Percentiles rank a stretch among this genome's conserved stretches.
These are phyloP conservation scores for Chalciporus pseudorubinellus DNA, from an alignment of 768 basidiomycete species.

Conservation along the genomic window DNA sequence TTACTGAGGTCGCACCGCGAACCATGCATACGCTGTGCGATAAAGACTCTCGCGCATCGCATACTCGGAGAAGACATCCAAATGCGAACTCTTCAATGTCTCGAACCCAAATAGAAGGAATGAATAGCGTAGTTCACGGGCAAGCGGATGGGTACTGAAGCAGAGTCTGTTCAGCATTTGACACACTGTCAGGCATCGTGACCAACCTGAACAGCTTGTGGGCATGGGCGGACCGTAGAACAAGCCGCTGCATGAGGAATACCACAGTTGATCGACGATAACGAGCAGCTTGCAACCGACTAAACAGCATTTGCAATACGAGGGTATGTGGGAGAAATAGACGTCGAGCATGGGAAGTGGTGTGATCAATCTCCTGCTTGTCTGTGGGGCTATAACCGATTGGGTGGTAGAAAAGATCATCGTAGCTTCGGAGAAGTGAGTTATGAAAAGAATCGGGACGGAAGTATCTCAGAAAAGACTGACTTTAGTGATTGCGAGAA, in stretches of 20 bases:
- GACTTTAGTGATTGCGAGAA: slow-evolving; percentile 84
- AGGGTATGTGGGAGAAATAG: slow-evolving; percentile 81
- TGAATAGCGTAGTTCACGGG: slow-evolving; percentile 87
- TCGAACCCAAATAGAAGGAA: slow-evolving; percentile 93
- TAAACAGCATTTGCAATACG: slow-evolving; percentile 84
- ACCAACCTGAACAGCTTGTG: slow-evolving; percentile 71
- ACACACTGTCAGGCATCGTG: background rate
- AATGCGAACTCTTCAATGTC: slow-evolving; percentile 79
- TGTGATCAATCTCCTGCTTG: slow-evolving; percentile 76
- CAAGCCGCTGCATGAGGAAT: slow-evolving; percentile 79
- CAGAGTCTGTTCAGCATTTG: background rate
- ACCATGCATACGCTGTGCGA: slow-evolving; percentile 84
- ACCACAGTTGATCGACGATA: slow-evolving; percentile 85
- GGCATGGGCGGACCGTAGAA: slow-evolving; percentile 74
- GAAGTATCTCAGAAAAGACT: slow-evolving; percentile 27
- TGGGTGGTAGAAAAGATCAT: slow-evolving; percentile 84
- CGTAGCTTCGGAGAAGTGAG: slow-evolving; percentile 52
- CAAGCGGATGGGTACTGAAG: slow-evolving; percentile 82
- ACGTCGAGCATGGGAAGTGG: slow-evolving; percentile 64
- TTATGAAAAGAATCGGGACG: background rate
- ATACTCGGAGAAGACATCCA: slow-evolving; percentile 82
- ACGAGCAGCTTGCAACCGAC: slow-evolving; percentile 89
- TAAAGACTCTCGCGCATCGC: slow-evolving; percentile 74
- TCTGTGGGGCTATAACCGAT: slow-evolving; percentile 90
- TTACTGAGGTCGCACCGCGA: slow-evolving; percentile 89